Conservation (phyloP, 2,329 filamentous ascomycete species). For the Trichoderma sp. region DNA sequence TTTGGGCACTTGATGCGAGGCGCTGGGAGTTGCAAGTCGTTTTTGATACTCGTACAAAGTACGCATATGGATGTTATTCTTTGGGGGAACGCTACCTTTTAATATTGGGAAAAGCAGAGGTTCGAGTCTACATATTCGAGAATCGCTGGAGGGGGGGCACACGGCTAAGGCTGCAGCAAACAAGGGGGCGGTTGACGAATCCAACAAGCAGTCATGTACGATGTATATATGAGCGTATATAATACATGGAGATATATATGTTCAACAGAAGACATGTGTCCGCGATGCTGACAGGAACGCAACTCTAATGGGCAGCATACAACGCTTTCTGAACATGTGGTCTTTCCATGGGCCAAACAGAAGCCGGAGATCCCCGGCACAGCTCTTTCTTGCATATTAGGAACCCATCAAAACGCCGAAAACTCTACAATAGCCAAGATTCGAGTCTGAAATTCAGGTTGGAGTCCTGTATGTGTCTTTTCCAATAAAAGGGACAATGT, state of each 20-base stretch:
- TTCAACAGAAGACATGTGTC: background rate
- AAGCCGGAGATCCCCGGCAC: background rate
- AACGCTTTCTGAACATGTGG: slow-evolving; percentile 1
- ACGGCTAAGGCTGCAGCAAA: too few relatives aligned
- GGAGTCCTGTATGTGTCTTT: background rate
- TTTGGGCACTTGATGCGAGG: slow-evolving; percentile 3
- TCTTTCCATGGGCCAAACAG: background rate
- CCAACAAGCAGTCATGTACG: too few relatives aligned
- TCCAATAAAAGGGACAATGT: background rate
- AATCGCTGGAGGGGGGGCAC: too few relatives aligned
- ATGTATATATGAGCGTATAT: background rate
- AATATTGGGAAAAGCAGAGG: background rate
- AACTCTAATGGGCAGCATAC: background rate
- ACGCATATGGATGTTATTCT: background rate
- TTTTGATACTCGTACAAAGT: background rate
- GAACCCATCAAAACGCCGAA: slow-evolving; percentile 35
- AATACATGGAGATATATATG: background rate
- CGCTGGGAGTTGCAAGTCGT: slow-evolving; percentile 10
- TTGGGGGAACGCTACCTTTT: background rate
- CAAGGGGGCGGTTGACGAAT: too few relatives aligned
- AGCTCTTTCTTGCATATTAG: background rate
- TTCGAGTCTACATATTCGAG: too few relatives aligned
- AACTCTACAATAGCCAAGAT: slow-evolving; percentile 32
- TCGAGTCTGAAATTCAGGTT: slow-evolving; percentile 1
- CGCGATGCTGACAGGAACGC: background rate